These are phyloP conservation scores for Orbilia quercus DNA, from an alignment of 2,329 filamentous ascomycete species.

Conservation along the genomic window DNA sequence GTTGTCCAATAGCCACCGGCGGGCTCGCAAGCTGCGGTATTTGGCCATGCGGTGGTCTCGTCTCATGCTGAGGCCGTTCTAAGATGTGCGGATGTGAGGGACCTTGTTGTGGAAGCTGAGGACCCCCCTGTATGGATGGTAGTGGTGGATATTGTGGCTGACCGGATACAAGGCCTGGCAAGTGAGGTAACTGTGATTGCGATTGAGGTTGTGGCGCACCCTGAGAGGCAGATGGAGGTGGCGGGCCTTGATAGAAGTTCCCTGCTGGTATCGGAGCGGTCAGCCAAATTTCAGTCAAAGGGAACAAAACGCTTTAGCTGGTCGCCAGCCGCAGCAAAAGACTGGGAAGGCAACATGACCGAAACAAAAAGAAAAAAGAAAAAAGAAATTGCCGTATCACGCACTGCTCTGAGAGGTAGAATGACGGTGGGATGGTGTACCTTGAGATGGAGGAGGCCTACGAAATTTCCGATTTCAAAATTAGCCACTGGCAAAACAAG, in stretches of 20 bases:
- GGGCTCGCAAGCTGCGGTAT: slow-evolving; percentile 49
- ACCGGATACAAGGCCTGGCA: slow-evolving; percentile 36
- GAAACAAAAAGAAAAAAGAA: not conserved
- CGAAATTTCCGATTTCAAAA: slow-evolving; percentile 4
- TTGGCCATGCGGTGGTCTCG: slow-evolving; percentile 41
- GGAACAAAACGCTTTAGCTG: slow-evolving; percentile 1
- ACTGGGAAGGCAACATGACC: slow-evolving; percentile 1
- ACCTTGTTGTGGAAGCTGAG: slow-evolving; percentile 19
- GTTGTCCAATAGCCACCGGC: slow-evolving; percentile 30
- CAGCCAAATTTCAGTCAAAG: slow-evolving; percentile 13
- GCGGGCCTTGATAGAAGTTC: slow-evolving; percentile 49
- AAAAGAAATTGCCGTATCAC: slow-evolving; percentile 1
- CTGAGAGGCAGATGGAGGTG: slow-evolving; percentile 46
- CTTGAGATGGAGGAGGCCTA: slow-evolving; percentile 50
- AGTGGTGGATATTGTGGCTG: slow-evolving; percentile 47
- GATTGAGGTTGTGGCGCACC: slow-evolving; percentile 21
- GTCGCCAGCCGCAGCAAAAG: not conserved
- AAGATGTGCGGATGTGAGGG: slow-evolving; percentile 43
- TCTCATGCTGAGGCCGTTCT: slow-evolving; percentile 42
- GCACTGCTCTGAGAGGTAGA: slow-evolving; percentile 11
- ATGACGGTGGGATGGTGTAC: slow-evolving; percentile 31
- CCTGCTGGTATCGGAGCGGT: slow-evolving; percentile 10
- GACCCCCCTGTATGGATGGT: slow-evolving; percentile 36
- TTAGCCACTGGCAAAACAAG: slow-evolving; percentile 24
- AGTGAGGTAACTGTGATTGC: slow-evolving; percentile 43